Evolutionary conservation across 805 yeast species (phyloP).

Genomic region (Saccharomycopsis sp.): DNA sequence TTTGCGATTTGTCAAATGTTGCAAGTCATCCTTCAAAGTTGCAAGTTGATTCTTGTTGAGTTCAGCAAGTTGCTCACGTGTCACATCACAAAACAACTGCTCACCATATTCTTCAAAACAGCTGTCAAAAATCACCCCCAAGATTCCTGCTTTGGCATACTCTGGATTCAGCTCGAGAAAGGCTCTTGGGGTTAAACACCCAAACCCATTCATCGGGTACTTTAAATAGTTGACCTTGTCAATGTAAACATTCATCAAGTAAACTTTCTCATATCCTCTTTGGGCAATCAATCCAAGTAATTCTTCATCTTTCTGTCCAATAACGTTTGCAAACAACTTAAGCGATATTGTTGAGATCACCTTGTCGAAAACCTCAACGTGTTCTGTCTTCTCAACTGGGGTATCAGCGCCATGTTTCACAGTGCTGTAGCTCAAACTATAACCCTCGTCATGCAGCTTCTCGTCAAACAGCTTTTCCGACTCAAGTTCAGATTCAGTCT

Average conservation of each 20-base stretch:
- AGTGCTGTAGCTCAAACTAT: too few species aligned
- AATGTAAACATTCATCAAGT: conserved; percentile 61
- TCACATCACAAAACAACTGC: conserved; percentile 23
- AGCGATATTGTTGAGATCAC: conserved; percentile 52
- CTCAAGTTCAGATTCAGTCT: too few species aligned
- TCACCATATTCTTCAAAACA: conserved; percentile 56
- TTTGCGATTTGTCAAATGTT: too few species aligned
- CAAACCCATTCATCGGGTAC: conserved; percentile 72
- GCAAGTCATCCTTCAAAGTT: too few species aligned
- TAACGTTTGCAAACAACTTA: conserved; percentile 28
- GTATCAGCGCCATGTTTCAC: conserved; percentile 22
- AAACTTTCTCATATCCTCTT: conserved; percentile 33
- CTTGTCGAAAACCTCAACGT: conserved; percentile 37
- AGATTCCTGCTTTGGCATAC: conserved; percentile 42
- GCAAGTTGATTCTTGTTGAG: too few species aligned
- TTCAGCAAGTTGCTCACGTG: too few species aligned
- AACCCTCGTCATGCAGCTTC: too few species aligned
- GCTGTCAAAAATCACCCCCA: conserved; percentile 90
- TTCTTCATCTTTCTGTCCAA: too few species aligned
- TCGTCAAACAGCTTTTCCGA: too few species aligned
- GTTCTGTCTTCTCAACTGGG: conserved; percentile 20
- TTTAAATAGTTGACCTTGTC: conserved; percentile 36
- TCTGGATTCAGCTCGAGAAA: conserved; percentile 25
- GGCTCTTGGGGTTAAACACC: conserved; percentile 69
- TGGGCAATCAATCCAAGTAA: too few species aligned